Evolutionary conservation across 2,329 filamentous ascomycete species (phyloP), one percentile per base, ranked within the genome.

Genomic region (Rutstroemia sp.): DNA sequence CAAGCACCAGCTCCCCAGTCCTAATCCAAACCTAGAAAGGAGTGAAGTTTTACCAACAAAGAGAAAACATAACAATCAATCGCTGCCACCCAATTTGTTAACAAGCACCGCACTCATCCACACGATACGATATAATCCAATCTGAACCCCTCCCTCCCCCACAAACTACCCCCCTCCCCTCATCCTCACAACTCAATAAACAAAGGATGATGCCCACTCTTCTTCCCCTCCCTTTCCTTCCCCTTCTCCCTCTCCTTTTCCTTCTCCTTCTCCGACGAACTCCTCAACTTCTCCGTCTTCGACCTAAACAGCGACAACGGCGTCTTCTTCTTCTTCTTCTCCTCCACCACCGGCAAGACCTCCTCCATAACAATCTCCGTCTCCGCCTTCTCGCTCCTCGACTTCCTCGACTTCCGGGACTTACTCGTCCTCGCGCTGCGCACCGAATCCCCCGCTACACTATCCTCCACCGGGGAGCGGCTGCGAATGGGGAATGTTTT

Each of bases 201-300:
- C 12, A 56, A 44, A 10, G 54, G 54, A 51, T 56, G 54, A 56
- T 56, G 54, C 27, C 41, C 48, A 44, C 51, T 46, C 4, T 51
- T 52, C 48, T 55, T 55, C 2, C 45, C n/a, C 17, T 55, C 46
- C 46, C 42, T 55, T 2, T 50, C 52, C 46, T 55, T 55, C 12
- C 37, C 45, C 37, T 48, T 54, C 0, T 51, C 46, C 48, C 50
- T 55, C 2, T 37, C n/a, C 23, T 55, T 38, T 25, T 50, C 49
- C 3, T 50, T 46, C 25, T 55, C 49, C 14, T 25, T 41, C 37
- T 49, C 49, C 0, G 5, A 37, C 37, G 42, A 48, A n/a, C 17
- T 47, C 39, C 48, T 55, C n/a, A 48, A 17, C 34, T 51, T 51
- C 17, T 56, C 54, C 19, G 30, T 52, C 12, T 41, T 56, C 9